phyloP scores from a whole-genome alignment of 352 stramenopile genomes.

The Phytophthora fragariae region DNA sequence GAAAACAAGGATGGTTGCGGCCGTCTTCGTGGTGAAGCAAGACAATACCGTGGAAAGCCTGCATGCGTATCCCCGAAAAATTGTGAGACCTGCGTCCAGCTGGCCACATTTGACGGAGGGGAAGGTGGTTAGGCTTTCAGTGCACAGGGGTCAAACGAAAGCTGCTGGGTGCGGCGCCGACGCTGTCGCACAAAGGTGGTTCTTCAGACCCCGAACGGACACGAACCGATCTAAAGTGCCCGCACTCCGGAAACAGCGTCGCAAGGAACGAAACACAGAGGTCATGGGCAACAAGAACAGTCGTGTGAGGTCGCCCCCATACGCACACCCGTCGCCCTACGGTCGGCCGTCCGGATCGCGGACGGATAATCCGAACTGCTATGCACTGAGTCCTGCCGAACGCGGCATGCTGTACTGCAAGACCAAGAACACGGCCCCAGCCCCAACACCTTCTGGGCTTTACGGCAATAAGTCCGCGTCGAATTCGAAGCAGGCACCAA shows the following conservation, averaged over 20 bases:
- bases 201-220: constrained; percentile 12
- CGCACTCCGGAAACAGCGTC: constrained; percentile 24
- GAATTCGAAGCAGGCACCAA: constrained; percentile 17
- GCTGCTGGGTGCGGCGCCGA: constrained; percentile 15
- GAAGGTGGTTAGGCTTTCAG: constrained; percentile 34
- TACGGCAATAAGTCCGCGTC: constrained; percentile 38
- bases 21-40: background rate
- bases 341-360: constrained; percentile 25
- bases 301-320: constrained; percentile 23
- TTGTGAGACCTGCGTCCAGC: constrained; percentile 33
- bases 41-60: constrained; percentile 22
- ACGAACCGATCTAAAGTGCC: constrained; percentile 7
- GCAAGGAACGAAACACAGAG: constrained; percentile 6
- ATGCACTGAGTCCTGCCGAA: constrained; percentile 27
- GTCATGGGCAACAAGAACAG: constrained; percentile 43
- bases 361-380: constrained; percentile 26
- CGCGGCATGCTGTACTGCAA: constrained; percentile 41
- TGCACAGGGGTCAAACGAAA: constrained; percentile 6
- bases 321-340: constrained; percentile 24
- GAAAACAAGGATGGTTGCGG: constrained; percentile 15
- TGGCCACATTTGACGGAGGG: constrained; percentile 41
- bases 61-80: constrained; percentile 1
- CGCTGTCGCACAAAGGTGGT: constrained; percentile 28
- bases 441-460: constrained; percentile 25
- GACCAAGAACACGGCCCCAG: constrained; percentile 27